These are phyloP conservation scores for Marasmius fiardii DNA, from an alignment of 1,284 basidiomycete species.

Conservation along the genomic window DNA sequence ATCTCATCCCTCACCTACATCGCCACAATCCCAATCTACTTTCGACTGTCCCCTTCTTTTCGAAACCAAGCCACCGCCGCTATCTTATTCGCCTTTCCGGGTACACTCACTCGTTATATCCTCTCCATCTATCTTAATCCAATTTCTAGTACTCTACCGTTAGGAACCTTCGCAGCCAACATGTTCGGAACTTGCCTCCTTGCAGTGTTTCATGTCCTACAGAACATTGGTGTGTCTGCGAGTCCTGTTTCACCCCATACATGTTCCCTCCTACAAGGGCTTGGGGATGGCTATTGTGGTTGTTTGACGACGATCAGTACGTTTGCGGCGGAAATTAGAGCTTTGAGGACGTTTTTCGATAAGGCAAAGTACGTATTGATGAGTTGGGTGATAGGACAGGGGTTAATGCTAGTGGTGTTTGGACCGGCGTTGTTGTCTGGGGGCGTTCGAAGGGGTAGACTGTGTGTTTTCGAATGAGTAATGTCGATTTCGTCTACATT, in stretches of 20 bases:
- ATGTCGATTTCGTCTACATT: too few relatives aligned
- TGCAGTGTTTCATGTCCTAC: constrained; percentile 68
- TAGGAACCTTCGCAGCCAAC: constrained; percentile 90
- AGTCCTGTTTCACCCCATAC: constrained; percentile 43
- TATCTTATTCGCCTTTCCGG: constrained; percentile 89
- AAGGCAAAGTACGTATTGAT: constrained; percentile 66
- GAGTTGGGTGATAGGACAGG: constrained; percentile 72
- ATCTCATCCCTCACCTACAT: constrained; percentile 57
- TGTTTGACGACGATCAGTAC: constrained; percentile 95
- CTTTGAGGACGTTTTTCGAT: constrained; percentile 47
- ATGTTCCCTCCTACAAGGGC: constrained; percentile 76
- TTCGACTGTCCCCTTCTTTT: constrained; percentile 64
- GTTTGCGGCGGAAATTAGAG: constrained; percentile 79
- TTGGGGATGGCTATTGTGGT: constrained; percentile 93
- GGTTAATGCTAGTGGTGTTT: constrained; percentile 72
- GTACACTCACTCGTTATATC: constrained; percentile 81
- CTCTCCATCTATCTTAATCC: constrained; percentile 76
- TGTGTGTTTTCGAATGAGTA: constrained; percentile 30
- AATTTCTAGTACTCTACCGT: constrained; percentile 61
- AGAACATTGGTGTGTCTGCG: constrained; percentile 39
- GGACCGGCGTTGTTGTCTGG: constrained; percentile 61
- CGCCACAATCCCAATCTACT: constrained; percentile 76
- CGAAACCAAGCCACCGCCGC: constrained; percentile 84
- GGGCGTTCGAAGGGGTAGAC: constrained; percentile 28
- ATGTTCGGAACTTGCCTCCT: constrained; percentile 77